Conservation (phyloP, 306 rosid species). For the Corylus americana region DNA sequence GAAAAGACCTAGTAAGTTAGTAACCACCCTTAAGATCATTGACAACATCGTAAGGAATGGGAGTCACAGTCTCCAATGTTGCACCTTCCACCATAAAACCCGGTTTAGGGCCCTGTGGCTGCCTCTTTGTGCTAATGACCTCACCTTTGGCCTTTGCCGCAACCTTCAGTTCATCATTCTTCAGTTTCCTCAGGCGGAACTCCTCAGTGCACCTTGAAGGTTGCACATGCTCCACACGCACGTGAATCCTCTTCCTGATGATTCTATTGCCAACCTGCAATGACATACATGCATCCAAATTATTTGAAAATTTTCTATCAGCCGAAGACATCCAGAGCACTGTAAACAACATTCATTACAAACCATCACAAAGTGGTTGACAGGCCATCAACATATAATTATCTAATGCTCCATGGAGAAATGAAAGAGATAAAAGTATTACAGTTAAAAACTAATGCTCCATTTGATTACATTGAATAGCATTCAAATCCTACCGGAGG, state of each 20-base stretch:
- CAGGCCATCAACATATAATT: neutral
- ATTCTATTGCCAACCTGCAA: conserved; percentile 77
- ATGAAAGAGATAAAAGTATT: neutral
- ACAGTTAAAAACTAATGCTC: neutral
- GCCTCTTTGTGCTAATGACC: conserved; percentile 83
- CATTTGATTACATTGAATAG: neutral
- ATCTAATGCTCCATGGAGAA: neutral
- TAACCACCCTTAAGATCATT: conserved; percentile 96
- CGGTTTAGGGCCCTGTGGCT: conserved; percentile 87
- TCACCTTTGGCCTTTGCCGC: conserved; percentile 83
- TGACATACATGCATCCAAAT: neutral
- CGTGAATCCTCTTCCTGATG: conserved; percentile 83
- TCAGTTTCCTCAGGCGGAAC: conserved; percentile 62
- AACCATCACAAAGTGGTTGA: neutral
- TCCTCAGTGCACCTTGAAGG: conserved; percentile 88
- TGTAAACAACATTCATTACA: neutral
- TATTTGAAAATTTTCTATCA: neutral
- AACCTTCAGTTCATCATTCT: conserved; percentile 76
- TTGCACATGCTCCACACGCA: conserved; percentile 86
- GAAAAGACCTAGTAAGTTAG: conserved; percentile 28
- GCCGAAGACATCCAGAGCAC: neutral
- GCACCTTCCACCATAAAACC: conserved; percentile 97
- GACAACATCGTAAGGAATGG: conserved; percentile 95
- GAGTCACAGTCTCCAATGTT: conserved; percentile 84
- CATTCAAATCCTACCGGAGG: neutral